Evolutionary conservation across 2,329 filamentous ascomycete genomes (phyloP).

Genomic region (Epichloe brachyelytri): DNA sequence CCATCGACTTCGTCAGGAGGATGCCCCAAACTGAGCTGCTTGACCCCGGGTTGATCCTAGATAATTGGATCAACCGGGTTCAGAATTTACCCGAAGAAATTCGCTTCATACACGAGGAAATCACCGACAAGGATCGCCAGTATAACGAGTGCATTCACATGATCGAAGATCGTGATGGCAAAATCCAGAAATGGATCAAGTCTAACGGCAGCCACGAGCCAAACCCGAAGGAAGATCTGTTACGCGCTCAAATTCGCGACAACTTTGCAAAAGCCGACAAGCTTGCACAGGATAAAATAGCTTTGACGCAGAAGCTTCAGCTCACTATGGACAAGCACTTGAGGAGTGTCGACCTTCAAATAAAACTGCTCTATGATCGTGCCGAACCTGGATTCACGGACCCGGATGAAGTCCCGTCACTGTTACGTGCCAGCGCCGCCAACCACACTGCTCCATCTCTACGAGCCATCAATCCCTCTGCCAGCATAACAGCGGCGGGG

Average conservation of each 20-base stretch:
- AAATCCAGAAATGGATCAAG: conserved; percentile 73
- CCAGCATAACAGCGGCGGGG: conserved; percentile 17
- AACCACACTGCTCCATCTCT: conserved; percentile 31
- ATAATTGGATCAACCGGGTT: conserved; percentile 64
- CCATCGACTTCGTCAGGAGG: conserved; percentile 56
- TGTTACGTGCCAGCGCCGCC: conserved; percentile 44
- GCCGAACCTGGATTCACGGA: conserved; percentile 49
- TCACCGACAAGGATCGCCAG: conserved; percentile 63
- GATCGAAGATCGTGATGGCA: conserved; percentile 59
- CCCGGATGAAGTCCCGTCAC: conserved; percentile 49
- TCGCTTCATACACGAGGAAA: conserved; percentile 72
- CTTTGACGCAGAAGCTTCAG: conserved; percentile 52
- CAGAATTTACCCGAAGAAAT: conserved; percentile 75
- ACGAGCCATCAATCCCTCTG: conserved; percentile 30
- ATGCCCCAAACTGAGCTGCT: conserved; percentile 50
- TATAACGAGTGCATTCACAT: conserved; percentile 55
- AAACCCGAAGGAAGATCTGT: conserved; percentile 62
- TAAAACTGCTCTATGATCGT: conserved; percentile 49
- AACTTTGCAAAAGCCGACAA: conserved; percentile 57
- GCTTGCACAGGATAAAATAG: conserved; percentile 63
- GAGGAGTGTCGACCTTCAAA: conserved; percentile 47
- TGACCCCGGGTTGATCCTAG: conserved; percentile 57
- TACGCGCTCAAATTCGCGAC: conserved; percentile 52
- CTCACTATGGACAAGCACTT: conserved; percentile 48
- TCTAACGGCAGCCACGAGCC: conserved; percentile 58